Percentiles rank a stretch among this genome's conserved stretches.
Conservation (phyloP, 306 rosid species). For the Mimosa pudica region DNA sequence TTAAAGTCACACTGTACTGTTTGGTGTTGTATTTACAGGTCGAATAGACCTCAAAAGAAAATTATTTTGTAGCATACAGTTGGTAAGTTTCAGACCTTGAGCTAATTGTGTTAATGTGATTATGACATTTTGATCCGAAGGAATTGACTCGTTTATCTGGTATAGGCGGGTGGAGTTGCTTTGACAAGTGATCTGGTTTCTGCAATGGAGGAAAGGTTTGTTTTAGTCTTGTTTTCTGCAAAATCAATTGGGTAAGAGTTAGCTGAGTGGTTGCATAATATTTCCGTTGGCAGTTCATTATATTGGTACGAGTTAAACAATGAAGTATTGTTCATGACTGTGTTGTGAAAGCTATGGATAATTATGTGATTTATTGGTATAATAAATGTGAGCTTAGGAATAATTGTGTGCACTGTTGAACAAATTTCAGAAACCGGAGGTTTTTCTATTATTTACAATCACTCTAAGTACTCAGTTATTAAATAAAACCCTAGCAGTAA, state of each 20-base stretch:
- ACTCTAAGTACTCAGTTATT: not conserved
- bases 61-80: conserved; percentile 92
- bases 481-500: not conserved
- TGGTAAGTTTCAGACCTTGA: conserved; percentile 62
- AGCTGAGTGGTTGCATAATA: conserved; percentile 26
- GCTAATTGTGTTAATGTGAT: conserved; percentile 29
- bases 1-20: conserved; percentile 34
- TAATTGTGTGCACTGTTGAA: not conserved
- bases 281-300: conserved; percentile 18
- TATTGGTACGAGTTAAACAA: not conserved
- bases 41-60: conserved; percentile 94
- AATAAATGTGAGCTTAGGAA: not conserved
- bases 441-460: not conserved
- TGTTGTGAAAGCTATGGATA: too few relatives aligned
- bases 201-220: conserved; percentile 92
- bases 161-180: conserved; percentile 91
- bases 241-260: conserved; percentile 7
- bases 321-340: not conserved
- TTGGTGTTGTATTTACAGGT: conserved; percentile 57
- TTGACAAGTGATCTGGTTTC: conserved; percentile 81
- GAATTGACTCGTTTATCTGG: conserved; percentile 41
- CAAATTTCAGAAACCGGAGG: not conserved
- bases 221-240: conserved; percentile 29
- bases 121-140: conserved; percentile 34
- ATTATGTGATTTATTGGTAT: not conserved